Evolutionary conservation across 805 yeast genomes (phyloP), one percentile per base, ranked within the genome.

Genomic region (Yamadazyma tumulicola): DNA sequence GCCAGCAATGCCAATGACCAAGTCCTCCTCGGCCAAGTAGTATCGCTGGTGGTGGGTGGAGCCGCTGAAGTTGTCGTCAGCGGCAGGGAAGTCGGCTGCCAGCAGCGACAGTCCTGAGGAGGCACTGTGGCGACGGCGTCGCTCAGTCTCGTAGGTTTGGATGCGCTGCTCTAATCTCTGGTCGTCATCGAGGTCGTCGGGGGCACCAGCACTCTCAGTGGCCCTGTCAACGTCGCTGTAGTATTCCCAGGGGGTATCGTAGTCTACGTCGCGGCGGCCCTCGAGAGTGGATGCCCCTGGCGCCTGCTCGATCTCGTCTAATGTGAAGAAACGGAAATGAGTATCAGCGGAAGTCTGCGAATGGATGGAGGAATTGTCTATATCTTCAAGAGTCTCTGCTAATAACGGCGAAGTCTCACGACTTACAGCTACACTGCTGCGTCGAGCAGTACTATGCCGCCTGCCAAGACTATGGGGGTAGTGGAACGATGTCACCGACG

Each of bases 1-100:
- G 4, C 97, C 97, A 0, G 97, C 98, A 42, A 93, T 84, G 42
- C 95, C 96, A 40, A 93, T 75, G 9, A 91, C 91, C 51, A 93
- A 66, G 64, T 93, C 99, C 55, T 93, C 98, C 56, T 93, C 97
- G 0, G 96, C 89, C 42, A 93, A 75, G 57, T 91, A 93, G 57
- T 85, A 87, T 38, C 96, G 71, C 59, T 93, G 99, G 45, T 69
- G 72, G 36, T 64, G 64, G 32, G 33, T 31, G 12, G 8, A 14
- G 19, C 32, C 27, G 10, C 48, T 49, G 19, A 56, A 51, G 20
- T 38, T 44, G 9, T 43, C 29, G 17, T 45, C 18, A 14, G 19
- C 9, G 14, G 8, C 7, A 25, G 13, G 14, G 23, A 9, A 9
- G 14, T 24, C 27, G 44, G n/a, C n/a, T n/a, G n/a, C n/a, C n/a